Conservation (phyloP, 768 basidiomycete genomes). For the Gloeophyllum trabeum region DNA sequence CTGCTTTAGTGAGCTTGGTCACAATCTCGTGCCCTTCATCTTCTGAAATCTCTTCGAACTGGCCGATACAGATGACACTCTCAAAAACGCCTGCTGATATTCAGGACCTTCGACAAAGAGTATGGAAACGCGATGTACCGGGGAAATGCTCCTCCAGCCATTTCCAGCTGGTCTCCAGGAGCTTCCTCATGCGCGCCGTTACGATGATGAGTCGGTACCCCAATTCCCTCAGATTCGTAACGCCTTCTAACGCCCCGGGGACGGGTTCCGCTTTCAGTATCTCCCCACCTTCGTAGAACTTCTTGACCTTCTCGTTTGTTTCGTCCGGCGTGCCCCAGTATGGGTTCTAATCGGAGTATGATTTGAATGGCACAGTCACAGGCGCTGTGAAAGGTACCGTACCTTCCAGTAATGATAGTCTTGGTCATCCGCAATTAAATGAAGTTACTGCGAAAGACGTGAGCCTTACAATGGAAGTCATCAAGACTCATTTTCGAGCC, state of each 20-base stretch:
- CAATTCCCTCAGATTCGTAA: conserved; percentile 40
- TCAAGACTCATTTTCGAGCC: conserved; percentile 43
- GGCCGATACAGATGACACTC: conserved; percentile 60
- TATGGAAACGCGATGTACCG: conserved; percentile 19
- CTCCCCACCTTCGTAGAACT: conserved; percentile 42
- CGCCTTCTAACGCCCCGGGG: conserved; percentile 48
- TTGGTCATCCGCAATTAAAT: conserved; percentile 11
- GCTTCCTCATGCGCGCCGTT: conserved; percentile 53
- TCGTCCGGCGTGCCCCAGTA: conserved; percentile 52
- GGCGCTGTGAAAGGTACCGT: conserved; percentile 4
- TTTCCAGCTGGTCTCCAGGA: conserved; percentile 45
- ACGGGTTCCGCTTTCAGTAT: conserved; percentile 40
- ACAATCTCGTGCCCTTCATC: conserved; percentile 28
- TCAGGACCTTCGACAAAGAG: neutral
- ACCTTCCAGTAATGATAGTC: conserved; percentile 77
- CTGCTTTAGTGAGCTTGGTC: conserved; percentile 60
- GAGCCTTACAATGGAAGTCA: conserved; percentile 48
- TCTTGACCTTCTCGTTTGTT: conserved; percentile 46
- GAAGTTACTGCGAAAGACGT: conserved; percentile 1
- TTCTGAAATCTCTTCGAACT: conserved; percentile 47
- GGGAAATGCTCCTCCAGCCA: conserved; percentile 63
- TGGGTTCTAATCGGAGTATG: conserved; percentile 24
- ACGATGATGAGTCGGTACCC: conserved; percentile 66
- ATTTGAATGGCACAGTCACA: neutral
- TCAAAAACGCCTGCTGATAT: conserved; percentile 33